Evolutionary conservation across 495 filamentous ascomycete species (phyloP).

Genomic region (Gamarada debralockiae): DNA sequence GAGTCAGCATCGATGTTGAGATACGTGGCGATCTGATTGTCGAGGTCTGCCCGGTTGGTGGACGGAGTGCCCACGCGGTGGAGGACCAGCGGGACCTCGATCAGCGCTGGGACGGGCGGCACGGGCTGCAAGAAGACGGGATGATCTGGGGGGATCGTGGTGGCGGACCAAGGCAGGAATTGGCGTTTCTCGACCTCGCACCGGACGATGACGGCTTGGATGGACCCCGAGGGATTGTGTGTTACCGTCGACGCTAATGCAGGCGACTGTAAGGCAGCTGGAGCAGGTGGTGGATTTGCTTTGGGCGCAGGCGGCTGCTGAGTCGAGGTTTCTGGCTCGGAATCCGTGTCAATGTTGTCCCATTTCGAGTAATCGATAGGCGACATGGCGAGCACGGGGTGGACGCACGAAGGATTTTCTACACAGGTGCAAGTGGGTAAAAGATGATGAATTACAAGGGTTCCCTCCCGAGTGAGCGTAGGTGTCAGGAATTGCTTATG

Average conservation of each 20-base stretch:
- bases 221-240: neutral
- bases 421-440: no score
- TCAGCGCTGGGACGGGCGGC: neutral
- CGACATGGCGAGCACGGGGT: no score
- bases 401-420: no score
- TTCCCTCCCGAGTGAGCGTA: no score
- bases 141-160: neutral
- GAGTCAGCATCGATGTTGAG: neutral
- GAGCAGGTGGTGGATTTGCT: no score
- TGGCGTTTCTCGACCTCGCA: neutral
- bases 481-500: no score
- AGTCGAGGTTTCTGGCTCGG: no score
- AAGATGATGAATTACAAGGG: no score
- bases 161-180: neutral
- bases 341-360: no score
- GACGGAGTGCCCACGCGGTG: constrained; percentile 1
- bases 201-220: neutral
- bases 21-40: constrained; percentile 2
- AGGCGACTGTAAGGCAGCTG: neutral
- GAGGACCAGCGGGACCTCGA: constrained; percentile 1
- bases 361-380: no score
- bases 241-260: neutral
- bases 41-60: neutral
- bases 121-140: neutral
- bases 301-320: no score